Conservation (phyloP, 2,329 filamentous ascomycete genomes). For the Venturia carpophila region DNA sequence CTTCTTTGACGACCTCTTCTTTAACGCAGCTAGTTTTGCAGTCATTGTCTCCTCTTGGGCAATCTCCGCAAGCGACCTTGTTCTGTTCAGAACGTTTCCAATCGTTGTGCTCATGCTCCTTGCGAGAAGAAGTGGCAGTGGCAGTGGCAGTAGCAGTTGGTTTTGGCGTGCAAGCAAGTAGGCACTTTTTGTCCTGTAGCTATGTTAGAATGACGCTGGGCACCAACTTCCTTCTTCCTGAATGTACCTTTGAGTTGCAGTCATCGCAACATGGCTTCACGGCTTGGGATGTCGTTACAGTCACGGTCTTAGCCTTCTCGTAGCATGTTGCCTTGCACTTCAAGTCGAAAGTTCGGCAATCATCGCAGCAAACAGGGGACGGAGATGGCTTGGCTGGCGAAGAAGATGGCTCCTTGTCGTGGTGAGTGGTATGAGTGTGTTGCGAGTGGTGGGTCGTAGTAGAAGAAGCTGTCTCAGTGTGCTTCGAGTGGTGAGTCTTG, state of each 20-base stretch:
- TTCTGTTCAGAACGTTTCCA: slow-evolving; percentile 7
- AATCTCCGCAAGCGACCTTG: slow-evolving; percentile 10
- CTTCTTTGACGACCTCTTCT: neutral
- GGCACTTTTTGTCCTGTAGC: neutral
- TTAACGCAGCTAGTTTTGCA: neutral
- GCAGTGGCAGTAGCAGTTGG: neutral
- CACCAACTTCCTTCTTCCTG: neutral
- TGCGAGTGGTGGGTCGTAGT: neutral
- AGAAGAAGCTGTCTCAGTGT: neutral
- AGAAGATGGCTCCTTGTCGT: neutral
- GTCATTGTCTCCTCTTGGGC: neutral
- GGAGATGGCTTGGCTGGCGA: neutral
- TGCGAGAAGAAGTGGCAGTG: neutral
- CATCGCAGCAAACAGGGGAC: slow-evolving; percentile 1
- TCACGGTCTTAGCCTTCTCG: slow-evolving; percentile 1
- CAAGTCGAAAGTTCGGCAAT: neutral
- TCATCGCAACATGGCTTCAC: slow-evolving; percentile 4
- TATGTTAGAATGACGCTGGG: neutral
- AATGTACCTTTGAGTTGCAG: neutral
- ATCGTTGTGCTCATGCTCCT: neutral
- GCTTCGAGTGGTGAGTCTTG: neutral
- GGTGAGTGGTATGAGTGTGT: no score
- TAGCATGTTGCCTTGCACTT: slow-evolving; percentile 3
- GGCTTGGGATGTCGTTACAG: neutral
- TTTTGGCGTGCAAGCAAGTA: neutral